Evolutionary conservation across 2,329 filamentous ascomycete genomes (phyloP).

Genomic region (Curvularia sp.): DNA sequence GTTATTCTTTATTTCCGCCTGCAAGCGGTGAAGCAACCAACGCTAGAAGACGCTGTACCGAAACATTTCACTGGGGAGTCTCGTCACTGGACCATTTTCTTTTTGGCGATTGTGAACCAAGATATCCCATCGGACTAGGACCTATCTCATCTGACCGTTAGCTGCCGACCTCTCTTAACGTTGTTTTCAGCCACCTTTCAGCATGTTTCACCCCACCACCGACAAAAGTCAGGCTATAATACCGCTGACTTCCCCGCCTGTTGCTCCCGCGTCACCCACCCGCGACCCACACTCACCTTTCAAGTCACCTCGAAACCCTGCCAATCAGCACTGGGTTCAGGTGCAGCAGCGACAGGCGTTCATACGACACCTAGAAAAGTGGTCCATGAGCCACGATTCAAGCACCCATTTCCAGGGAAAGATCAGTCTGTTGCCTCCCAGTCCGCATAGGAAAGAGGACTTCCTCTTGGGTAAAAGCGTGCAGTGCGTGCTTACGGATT

Average conservation of each 20-base stretch:
- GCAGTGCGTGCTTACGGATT: constrained; percentile 33
- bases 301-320: constrained; percentile 22
- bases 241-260: constrained; percentile 12
- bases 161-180: constrained; percentile 8
- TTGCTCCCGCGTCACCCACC: background rate
- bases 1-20: background rate
- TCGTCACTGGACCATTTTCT: constrained; percentile 6
- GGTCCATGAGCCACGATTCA: constrained; percentile 40
- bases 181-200: constrained; percentile 1
- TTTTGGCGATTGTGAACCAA: background rate
- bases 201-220: constrained; percentile 17
- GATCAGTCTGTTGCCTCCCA: constrained; percentile 28
- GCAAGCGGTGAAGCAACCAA: background rate
- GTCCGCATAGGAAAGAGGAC: constrained; percentile 8
- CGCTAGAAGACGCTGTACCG: background rate
- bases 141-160: constrained; percentile 5
- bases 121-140: background rate
- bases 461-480: constrained; percentile 38
- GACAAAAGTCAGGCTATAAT: constrained; percentile 11
- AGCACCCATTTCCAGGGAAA: constrained; percentile 40
- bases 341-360: constrained; percentile 30
- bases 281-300: constrained; percentile 8
- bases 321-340: constrained; percentile 27
- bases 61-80: background rate
- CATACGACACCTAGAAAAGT: constrained; percentile 33